A percentile compares a stretch with the other conserved stretches of the same genome.
These are phyloP conservation scores for Kluyveromyces wickerhamii DNA, from an alignment of 805 yeast species.

Conservation along the genomic window DNA sequence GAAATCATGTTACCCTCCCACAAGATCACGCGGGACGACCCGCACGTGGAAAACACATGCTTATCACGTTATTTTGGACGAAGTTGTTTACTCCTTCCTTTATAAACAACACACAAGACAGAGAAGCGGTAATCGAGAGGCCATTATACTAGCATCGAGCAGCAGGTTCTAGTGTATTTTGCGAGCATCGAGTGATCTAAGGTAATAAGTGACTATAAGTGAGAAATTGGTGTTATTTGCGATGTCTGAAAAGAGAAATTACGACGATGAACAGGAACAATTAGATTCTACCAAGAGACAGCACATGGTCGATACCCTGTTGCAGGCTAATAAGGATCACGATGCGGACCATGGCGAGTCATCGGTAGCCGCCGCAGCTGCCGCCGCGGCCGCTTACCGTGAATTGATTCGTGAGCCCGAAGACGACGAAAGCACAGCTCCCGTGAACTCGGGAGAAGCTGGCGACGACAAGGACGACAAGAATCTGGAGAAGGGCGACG, in stretches of 20 bases:
- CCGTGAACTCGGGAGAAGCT: neutral
- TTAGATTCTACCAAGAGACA: constrained; percentile 3
- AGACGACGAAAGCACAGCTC: constrained; percentile 8
- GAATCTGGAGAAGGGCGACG: constrained; percentile 4
- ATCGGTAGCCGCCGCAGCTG: constrained; percentile 21
- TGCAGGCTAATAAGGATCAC: constrained; percentile 2
- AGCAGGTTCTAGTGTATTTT: too few species aligned
- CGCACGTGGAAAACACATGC: constrained; percentile 6
- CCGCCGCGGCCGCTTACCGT: constrained; percentile 22
- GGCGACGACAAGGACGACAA: constrained; percentile 4
- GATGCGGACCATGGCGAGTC: constrained; percentile 9
- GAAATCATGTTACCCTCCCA: neutral
- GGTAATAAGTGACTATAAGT: too few species aligned
- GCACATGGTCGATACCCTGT: constrained; percentile 3
- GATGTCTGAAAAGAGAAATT: constrained; percentile 5
- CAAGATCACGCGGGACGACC: neutral
- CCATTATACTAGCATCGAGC: too few species aligned
- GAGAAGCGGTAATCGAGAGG: too few species aligned
- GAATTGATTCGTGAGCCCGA: constrained; percentile 20
- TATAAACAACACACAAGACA: neutral
- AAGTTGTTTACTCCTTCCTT: too few species aligned
- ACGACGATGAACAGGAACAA: constrained; percentile 3
- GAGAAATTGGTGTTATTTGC: too few species aligned
- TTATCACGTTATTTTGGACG: constrained; percentile 4
- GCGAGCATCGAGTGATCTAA: too few species aligned